Percentiles rank a stretch among this genome's conserved stretches.
Evolutionary conservation across 305 asterid genomes (phyloP).

Genomic region (Vinca major): DNA sequence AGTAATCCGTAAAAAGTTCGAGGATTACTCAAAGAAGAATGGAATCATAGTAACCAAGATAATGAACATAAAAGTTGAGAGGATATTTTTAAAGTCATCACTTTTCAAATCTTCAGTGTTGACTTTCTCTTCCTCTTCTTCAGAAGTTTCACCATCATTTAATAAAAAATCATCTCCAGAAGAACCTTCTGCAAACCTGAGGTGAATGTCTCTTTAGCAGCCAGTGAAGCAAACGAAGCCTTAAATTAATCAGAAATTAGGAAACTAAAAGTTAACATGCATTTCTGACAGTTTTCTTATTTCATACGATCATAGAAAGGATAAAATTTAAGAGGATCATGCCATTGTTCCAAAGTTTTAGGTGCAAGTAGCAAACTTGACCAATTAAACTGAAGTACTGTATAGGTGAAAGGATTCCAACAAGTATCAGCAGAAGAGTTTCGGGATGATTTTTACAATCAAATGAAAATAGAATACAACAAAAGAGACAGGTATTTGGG

Average conservation of each 20-base stretch:
- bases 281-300: neutral
- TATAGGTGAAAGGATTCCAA: neutral
- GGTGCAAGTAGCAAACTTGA: neutral
- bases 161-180: constrained; percentile 49
- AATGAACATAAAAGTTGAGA: constrained; percentile 14
- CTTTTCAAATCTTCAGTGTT: constrained; percentile 16
- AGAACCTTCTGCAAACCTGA: constrained; percentile 59
- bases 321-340: neutral
- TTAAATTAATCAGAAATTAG: neutral
- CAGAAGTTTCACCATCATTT: constrained; percentile 33
- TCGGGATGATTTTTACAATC: neutral
- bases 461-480: neutral
- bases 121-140: constrained; percentile 36
- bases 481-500: neutral
- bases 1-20: too few species aligned
- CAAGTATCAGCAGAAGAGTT: neutral
- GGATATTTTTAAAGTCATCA: constrained; percentile 30
- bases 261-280: neutral
- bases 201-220: constrained; percentile 6
- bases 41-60: neutral
- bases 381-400: neutral
- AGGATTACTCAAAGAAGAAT: neutral
- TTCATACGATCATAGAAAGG: neutral
- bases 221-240: neutral
- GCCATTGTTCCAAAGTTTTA: neutral